Base-by-base conservation (phyloP, 2,329 filamentous ascomycete genomes). In the Pestalotiopsis sp. region DNA sequence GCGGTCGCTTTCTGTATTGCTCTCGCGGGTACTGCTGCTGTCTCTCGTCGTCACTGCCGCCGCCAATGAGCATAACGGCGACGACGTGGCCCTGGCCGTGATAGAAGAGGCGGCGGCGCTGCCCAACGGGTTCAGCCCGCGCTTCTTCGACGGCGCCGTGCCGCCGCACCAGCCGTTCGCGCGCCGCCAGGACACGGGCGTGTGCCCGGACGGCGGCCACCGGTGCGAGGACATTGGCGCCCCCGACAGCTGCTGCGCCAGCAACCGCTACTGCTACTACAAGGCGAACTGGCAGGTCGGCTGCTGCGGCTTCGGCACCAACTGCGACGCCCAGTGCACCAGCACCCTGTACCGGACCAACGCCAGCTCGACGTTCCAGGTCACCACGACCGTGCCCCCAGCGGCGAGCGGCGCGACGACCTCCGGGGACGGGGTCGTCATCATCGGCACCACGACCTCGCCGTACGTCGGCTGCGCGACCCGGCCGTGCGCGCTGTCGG, bases 301-400 rank as follows among this genome's bases (percentile, higher is more conserved):
- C n/a, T 82, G 80, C 72, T 81, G 79, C 71, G 64, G 68, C 4
- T 69, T 80, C 27, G 79, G 77, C 45, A 74, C 73, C 1, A 66
- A 31, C 3, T 81, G 80, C 72, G 70, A 68, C 45, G 76, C 76
- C 4, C 68, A 71, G 1, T 84, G 82, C 74, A 14, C 66, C 12
- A 66, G 71, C 0, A 60, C 66, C 2, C 59, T 74, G 17, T 81
- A 77, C 68, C 72, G 76, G 68, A 79, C 79, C 74, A 72, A 71
- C 58, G 60, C 60, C 5, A 77, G 77, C 3, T 65, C 52, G 13
- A 77, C 75, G n/a, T 36, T 36, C 6, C 7, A 36, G 31, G 31
- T 36, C 31, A 68, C 75, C 23, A 80, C 77, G 9, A 67, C 71
- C 38, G 4, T 20, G 70, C 69, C 39, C 68, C 69, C 4, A n/a